These are phyloP conservation scores for Colletotrichum sp. DNA, from an alignment of 2,329 filamentous ascomycete genomes.

Conservation along the genomic window DNA sequence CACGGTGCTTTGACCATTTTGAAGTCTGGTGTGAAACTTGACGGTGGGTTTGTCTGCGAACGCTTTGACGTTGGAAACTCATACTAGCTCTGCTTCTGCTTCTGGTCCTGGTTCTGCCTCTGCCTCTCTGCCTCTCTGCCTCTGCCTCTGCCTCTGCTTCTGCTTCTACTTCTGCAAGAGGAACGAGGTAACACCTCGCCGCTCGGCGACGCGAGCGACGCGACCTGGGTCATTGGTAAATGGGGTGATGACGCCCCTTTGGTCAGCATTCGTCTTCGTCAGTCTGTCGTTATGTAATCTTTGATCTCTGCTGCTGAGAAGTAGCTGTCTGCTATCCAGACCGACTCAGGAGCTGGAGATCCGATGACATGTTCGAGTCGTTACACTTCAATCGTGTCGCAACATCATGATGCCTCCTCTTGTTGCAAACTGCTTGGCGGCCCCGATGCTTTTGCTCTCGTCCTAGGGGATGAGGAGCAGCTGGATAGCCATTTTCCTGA, in stretches of 20 bases:
- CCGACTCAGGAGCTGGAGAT: not conserved
- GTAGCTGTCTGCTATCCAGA: not conserved
- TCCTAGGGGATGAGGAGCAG: too few relatives aligned
- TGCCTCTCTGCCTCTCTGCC: not conserved
- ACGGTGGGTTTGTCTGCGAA: constrained; percentile 11
- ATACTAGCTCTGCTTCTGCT: not conserved
- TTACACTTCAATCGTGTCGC: not conserved
- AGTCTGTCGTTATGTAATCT: not conserved
- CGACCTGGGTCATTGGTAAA: not conserved
- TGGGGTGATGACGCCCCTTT: not conserved
- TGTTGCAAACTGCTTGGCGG: not conserved
- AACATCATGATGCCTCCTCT: not conserved
- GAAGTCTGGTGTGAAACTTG: constrained; percentile 17
- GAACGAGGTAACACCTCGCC: not conserved
- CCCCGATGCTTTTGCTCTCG: not conserved
- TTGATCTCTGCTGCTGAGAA: not conserved
- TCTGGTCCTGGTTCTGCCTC: not conserved
- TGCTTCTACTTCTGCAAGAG: not conserved
- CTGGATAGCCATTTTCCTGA: not conserved
- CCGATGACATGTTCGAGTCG: not conserved
- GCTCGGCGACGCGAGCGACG: not conserved
- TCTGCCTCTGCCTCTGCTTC: not conserved
- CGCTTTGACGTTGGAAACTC: constrained; percentile 15
- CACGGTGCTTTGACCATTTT: constrained; percentile 17
- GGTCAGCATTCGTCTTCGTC: not conserved